A percentile compares a stretch with the other conserved stretches of the same genome.
Conservation (phyloP, 306 rosid species). For the Potentilla sterilis region DNA sequence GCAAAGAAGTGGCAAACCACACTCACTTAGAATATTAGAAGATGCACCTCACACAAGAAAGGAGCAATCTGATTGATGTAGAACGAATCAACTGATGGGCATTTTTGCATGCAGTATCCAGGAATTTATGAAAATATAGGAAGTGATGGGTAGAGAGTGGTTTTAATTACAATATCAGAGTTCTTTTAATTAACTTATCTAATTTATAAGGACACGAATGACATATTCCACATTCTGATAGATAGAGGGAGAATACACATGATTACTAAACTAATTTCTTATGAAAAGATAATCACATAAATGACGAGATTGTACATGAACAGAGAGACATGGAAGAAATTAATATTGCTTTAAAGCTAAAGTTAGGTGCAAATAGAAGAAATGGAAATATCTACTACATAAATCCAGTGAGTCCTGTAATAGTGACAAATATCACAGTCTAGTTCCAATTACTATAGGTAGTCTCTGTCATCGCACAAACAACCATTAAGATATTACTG, state of each 20-base stretch:
- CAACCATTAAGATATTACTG: background rate
- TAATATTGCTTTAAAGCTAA: background rate
- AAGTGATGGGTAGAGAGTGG: background rate
- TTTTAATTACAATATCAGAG: background rate
- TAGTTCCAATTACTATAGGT: background rate
- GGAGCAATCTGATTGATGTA: background rate
- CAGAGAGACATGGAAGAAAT: background rate
- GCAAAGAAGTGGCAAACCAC: background rate
- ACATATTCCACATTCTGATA: background rate
- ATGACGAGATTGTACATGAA: background rate
- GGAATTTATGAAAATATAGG: background rate
- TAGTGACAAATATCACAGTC: background rate
- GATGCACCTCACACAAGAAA: background rate
- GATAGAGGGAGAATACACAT: background rate
- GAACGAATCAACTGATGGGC: background rate
- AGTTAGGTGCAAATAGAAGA: background rate
- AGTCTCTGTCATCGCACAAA: background rate
- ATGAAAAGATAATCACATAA: background rate
- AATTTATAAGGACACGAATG: background rate
- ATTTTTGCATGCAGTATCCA: background rate
- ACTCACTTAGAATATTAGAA: background rate
- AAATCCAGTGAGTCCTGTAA: background rate
- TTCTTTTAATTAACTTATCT: background rate
- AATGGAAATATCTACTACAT: background rate
- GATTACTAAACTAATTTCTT: background rate